Conservation (phyloP, 495 filamentous ascomycete species). For the Penicillium mononematosum region DNA sequence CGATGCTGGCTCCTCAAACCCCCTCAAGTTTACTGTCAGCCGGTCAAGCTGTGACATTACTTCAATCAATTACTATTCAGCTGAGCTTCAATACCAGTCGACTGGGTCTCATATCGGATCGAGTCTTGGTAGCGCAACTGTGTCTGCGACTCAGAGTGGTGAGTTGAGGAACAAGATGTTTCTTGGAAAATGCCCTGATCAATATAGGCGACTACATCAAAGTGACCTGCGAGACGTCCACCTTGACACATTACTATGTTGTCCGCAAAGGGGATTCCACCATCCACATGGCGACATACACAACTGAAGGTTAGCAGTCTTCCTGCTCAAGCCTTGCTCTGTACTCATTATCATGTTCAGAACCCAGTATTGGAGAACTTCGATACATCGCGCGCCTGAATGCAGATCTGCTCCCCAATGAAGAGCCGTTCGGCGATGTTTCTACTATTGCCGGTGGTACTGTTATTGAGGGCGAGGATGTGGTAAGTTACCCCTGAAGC, state of each 20-base stretch:
- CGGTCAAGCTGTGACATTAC: constrained; percentile 60
- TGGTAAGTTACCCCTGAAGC: constrained; percentile 27
- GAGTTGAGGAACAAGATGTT: constrained; percentile 27
- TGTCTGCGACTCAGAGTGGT: constrained; percentile 47
- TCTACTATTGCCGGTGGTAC: constrained; percentile 51
- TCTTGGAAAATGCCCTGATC: constrained; percentile 14
- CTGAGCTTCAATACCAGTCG: constrained; percentile 54
- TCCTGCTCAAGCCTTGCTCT: no score
- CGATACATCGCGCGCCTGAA: constrained; percentile 64
- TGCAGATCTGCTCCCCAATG: constrained; percentile 53
- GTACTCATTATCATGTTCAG: constrained; percentile 16
- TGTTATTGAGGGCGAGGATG: constrained; percentile 61
- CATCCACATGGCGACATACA: constrained; percentile 64
- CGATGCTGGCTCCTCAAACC: constrained; percentile 53
- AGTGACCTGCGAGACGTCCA: constrained; percentile 58
- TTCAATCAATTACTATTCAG: constrained; percentile 58
- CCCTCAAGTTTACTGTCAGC: constrained; percentile 57
- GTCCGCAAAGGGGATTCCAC: constrained; percentile 57
- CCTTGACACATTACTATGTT: constrained; percentile 63
- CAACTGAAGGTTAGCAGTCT: constrained; percentile 39
- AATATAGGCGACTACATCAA: constrained; percentile 54
- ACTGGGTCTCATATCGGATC: constrained; percentile 58
- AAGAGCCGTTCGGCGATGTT: constrained; percentile 47
- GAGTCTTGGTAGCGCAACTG: constrained; percentile 58
- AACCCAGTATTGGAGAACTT: constrained; percentile 60